Base-by-base conservation (phyloP, 768 basidiomycete genomes). In the Leccinum subgranulosum region DNA sequence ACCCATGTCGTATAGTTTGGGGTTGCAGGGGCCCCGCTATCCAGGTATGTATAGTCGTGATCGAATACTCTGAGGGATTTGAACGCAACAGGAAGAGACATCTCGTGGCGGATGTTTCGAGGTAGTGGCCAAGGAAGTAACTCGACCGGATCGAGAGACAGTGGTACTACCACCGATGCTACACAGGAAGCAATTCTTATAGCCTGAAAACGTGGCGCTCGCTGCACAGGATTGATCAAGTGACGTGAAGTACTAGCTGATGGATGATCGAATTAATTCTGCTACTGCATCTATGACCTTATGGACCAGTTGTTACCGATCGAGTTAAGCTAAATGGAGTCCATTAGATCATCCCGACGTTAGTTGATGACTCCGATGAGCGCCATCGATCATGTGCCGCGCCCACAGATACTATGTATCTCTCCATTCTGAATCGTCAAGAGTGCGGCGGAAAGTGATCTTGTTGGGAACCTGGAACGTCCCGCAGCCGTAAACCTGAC, bases 1-100 rank as follows among this genome's bases (percentile, higher is more conserved):
- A 65, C 56, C 65, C 63, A 66, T 28, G 66, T 68, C 4, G 58
- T 66, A 29, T 68, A 68, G 41, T 52, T 33, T 23, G 47, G 2
- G 4, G 65, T 68, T 3, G 48, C 3, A 6, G 66, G 66, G 0
- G 60, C 54, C 1, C 66, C 66, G n/a, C 65, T 65, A 27, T 66
- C 65, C 15, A 66, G 36, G 49, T 68, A 68, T 8, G 54, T 7
- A n/a, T 66, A 66, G n/a, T 68, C 53, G 21, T 56, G 41, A 36
- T 60, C 55, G 12, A 57, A 31, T 14, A 66, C 58, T 48, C 25
- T 64, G 54, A 66, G 54, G 3, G 51, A 56, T 47, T 56, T 57
- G 19, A 57, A 31, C 6, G 51, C 36, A 14, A 47, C 3, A 10
- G 51, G 49, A 28, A 53, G 31, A 3, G 56, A 15, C 64, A 62